Percentiles rank a stretch among this genome's conserved stretches.
phyloP scores from a whole-genome alignment of 768 basidiomycete species.

The Lactifluus hygrophoroides region DNA sequence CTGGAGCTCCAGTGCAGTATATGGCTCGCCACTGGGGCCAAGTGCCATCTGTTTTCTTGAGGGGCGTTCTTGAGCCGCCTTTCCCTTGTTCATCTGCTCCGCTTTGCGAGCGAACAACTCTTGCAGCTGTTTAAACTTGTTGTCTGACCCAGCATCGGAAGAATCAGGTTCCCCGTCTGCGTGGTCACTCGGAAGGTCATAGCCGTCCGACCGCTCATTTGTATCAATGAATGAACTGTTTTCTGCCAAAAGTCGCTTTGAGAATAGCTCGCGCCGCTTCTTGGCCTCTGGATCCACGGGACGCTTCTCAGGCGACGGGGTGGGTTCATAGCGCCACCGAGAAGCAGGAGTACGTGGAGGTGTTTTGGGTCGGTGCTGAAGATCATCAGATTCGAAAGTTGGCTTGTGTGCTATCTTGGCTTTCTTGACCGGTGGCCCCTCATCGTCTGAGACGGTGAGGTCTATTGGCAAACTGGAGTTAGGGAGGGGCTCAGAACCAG shows the following conservation, averaged over 20 bases:
- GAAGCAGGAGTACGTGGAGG: neutral
- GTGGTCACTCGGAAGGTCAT: neutral
- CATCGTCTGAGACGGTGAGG: slow-evolving; percentile 19
- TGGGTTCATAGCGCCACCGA: slow-evolving; percentile 16
- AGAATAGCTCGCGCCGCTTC: slow-evolving; percentile 13
- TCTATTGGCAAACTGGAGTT: slow-evolving; percentile 14
- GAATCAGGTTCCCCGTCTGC: slow-evolving; percentile 14
- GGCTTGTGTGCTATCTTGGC: neutral
- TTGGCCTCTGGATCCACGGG: slow-evolving; percentile 1
- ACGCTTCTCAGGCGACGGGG: slow-evolving; percentile 11
- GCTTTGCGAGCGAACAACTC: slow-evolving; percentile 36
- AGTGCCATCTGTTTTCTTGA: slow-evolving; percentile 36
- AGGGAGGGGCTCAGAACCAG: neutral
- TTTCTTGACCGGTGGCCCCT: slow-evolving; percentile 13
- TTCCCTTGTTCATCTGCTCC: slow-evolving; percentile 28
- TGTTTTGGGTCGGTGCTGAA: neutral
- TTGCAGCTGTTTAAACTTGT: slow-evolving; percentile 39
- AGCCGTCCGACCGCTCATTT: neutral
- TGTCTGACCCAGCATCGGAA: slow-evolving; percentile 38
- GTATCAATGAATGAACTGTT: neutral
- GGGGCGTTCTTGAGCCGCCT: slow-evolving; percentile 21
- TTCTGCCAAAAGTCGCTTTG: slow-evolving; percentile 12
- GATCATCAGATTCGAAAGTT: neutral
- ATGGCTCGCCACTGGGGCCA: slow-evolving; percentile 63
- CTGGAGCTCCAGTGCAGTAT: slow-evolving; percentile 74